Percentiles rank a stretch among this genome's conserved stretches.
Evolutionary conservation across 495 filamentous ascomycete genomes (phyloP).

Genomic region (Xylaria flabelliformis): DNA sequence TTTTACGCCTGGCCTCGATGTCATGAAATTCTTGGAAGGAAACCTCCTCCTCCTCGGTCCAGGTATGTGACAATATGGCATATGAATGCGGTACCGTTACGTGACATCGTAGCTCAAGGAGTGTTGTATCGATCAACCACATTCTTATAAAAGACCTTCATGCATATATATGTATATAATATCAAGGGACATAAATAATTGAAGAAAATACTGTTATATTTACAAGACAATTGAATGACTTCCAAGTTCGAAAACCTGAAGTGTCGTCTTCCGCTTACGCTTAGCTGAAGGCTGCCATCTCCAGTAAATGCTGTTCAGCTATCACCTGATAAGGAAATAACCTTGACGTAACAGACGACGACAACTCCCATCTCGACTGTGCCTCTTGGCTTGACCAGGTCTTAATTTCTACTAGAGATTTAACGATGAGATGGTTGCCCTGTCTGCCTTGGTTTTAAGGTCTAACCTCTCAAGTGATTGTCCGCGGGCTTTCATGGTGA

Average conservation of each 20-base stretch:
- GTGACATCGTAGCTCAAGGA: slow-evolving; percentile 3
- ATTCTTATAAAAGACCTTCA: neutral
- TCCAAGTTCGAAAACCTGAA: neutral
- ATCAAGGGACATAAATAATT: neutral
- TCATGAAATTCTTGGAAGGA: slow-evolving; percentile 18
- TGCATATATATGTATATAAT: neutral
- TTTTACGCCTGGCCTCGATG: neutral
- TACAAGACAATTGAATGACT: neutral
- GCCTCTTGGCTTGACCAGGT: neutral
- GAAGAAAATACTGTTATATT: neutral
- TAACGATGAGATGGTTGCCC: neutral
- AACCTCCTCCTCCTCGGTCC: slow-evolving; percentile 15
- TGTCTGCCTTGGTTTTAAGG: neutral
- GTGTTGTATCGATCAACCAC: slow-evolving; percentile 13
- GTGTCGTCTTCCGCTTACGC: neutral
- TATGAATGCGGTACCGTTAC: slow-evolving; percentile 1
- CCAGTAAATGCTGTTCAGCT: neutral
- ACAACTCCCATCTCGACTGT: neutral
- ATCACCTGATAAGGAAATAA: neutral
- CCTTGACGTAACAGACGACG: neutral
- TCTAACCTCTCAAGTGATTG: too few relatives aligned
- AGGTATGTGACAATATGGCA: slow-evolving; percentile 13
- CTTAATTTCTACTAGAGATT: neutral
- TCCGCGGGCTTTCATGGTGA: neutral
- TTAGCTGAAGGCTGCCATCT: neutral